These are phyloP conservation scores for Schizophyllum commune DNA, from an alignment of 1,284 basidiomycete genomes.

Conservation along the genomic window DNA sequence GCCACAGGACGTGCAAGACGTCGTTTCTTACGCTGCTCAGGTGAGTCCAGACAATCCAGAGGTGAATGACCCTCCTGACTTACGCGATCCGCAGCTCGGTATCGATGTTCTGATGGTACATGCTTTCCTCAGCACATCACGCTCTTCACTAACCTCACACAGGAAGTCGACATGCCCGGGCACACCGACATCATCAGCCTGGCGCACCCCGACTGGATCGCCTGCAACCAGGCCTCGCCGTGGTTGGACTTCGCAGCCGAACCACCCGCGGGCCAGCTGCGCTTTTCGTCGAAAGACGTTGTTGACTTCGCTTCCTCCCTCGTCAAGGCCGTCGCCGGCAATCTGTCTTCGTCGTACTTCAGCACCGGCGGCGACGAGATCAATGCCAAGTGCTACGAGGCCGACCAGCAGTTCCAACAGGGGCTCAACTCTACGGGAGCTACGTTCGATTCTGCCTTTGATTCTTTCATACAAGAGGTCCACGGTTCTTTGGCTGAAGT, in stretches of 20 bases:
- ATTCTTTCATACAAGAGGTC: slow-evolving; percentile 13
- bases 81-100: slow-evolving; percentile 45
- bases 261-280: slow-evolving; percentile 78
- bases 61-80: background rate
- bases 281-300: slow-evolving; percentile 45
- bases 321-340: slow-evolving; percentile 23
- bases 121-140: background rate
- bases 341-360: slow-evolving; percentile 57
- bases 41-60: slow-evolving; percentile 29
- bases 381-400: slow-evolving; percentile 54
- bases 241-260: slow-evolving; percentile 65
- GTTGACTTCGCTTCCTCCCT: slow-evolving; percentile 39
- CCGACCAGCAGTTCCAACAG: slow-evolving; percentile 51
- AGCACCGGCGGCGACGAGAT: slow-evolving; percentile 83
- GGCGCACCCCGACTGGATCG: slow-evolving; percentile 65
- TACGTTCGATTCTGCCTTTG: background rate
- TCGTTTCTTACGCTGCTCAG: slow-evolving; percentile 64
- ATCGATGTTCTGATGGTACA: slow-evolving; percentile 64
- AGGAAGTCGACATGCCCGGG: slow-evolving; percentile 75
- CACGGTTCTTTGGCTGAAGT: slow-evolving; percentile 24
- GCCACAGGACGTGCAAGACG: slow-evolving; percentile 46
- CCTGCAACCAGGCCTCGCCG: slow-evolving; percentile 56
- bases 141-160: background rate
- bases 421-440: slow-evolving; percentile 39
- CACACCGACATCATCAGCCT: slow-evolving; percentile 66